Evolutionary conservation across 2,329 filamentous ascomycete species (phyloP), one percentile per base, ranked within the genome.

Genomic region (Colletotrichum filicis): DNA sequence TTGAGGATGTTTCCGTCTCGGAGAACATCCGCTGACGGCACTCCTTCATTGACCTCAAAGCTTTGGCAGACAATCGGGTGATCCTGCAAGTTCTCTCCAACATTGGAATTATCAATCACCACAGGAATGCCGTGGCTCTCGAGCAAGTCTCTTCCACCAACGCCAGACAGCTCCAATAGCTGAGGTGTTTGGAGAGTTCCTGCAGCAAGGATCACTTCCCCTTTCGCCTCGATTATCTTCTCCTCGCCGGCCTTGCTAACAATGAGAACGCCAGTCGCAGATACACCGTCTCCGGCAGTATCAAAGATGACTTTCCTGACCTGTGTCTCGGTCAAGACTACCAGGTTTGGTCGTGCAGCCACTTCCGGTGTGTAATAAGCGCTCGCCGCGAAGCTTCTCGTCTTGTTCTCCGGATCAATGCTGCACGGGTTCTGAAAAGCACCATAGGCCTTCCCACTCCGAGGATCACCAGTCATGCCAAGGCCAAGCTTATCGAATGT

Each of bases 151-250:
- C 73, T 76, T 6, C 79, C 72, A 22, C 85, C 85, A 57, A 86
- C 79, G 1, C 84, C 83, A 1, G 83, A 85, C 12, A 85, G 76
- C 74, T 87, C 82, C 7, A 87, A 79, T 16, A 87, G 75, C 26
- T 83, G 79, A 2, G 86, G 85, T 0, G 82, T 81, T 53, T 85
- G 81, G 69, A 86, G 80, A 0, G 80, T 77, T 2, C 85, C 85
- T 5, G 83, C 84, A 3, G 81, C 79, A 1, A 87, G 61, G 28
- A 87, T 82, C 2, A 87, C 81, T 70, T 87, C 85, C 26, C 76
- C 79, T 0, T 73, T 75, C 1, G 80, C 81, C 4, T 68, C 66
- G 28, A 76, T 37, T 0, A 65, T 61, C 32, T 35, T 65, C 62
- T 70, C 76, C 57, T 75, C 30, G 16, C 68, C 71, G 12, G 63